Evolutionary conservation across 371 early-diverging fungal genomes (phyloP), one percentile per base, ranked within the genome.

Genomic region (Mortierella sp.): DNA sequence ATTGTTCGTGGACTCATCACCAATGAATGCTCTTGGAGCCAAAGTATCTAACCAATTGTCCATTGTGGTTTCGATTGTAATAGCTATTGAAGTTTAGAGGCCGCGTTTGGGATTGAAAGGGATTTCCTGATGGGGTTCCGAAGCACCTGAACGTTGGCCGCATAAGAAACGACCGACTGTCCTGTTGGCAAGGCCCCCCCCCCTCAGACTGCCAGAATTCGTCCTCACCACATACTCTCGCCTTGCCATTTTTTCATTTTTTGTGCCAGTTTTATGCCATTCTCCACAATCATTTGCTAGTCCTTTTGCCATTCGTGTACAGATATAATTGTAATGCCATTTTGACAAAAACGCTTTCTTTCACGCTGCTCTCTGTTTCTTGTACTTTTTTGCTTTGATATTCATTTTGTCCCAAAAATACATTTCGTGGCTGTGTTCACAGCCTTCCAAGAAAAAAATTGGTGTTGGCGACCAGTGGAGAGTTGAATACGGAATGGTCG

Each of bases 81-180:
- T 24, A 76, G 80, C 37, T 76, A 80, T 66, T 76, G 81, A 80
- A 70, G 73, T 65, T 40, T 73, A n/a, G 69, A 76, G 73, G 70
- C 81, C 66, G 43, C 77, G 77, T 70, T 77, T 63, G 70, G 77
- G 64, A 80, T 76, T 41, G 80, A 80, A 66, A 79, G 65, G 72
- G 43, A 58, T 47, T 76, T 79, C 43, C 55, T 76, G 48, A 65
- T 65, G 44, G 73, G 76, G 41, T 73, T 80, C 66, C 73, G 65
- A 64, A 58, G 48, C 50, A 47, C 70, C 70, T 80, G 63, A 80
- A 69, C 66, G 76, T 75, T 58, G 64, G 80, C 76, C 76, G 39
- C 68, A 70, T 61, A 70, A 70, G 58, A 22, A 37, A 48, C 50
- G 55, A 53, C 55, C 37, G 37, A 55, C 58, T n/a, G 26, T 39